A percentile compares a stretch with the other conserved stretches of the same genome.
phyloP scores from a whole-genome alignment of 768 basidiomycete genomes.

The Ramaria rubella region DNA sequence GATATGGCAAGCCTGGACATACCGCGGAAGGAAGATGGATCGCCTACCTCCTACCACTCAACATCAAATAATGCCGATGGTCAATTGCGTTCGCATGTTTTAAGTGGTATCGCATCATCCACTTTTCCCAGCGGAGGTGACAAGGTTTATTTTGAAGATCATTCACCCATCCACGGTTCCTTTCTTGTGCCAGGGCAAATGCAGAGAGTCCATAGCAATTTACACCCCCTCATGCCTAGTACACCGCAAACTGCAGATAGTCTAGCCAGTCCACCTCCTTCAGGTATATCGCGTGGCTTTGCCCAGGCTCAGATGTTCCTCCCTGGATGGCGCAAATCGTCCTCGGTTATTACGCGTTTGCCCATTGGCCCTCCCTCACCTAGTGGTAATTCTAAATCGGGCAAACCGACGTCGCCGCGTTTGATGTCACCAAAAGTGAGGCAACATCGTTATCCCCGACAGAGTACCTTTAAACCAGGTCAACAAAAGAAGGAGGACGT shows the following conservation, averaged over 20 bases:
- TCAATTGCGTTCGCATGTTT: too few relatives aligned
- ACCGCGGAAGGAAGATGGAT: too few relatives aligned
- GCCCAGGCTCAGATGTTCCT: neutral
- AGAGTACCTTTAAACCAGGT: neutral
- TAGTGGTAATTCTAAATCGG: neutral
- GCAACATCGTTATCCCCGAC: slow-evolving; percentile 9
- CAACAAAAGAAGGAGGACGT: neutral
- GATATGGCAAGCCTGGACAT: neutral
- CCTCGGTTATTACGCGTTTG: neutral
- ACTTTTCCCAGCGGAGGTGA: slow-evolving; percentile 7
- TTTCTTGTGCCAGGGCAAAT: neutral
- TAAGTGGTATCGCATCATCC: slow-evolving; percentile 7
- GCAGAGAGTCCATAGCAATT: neutral
- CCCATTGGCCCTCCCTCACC: slow-evolving; percentile 1
- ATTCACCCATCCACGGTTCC: neutral
- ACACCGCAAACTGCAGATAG: slow-evolving; percentile 3
- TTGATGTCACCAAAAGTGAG: neutral
- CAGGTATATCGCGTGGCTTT: neutral
- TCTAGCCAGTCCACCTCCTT: neutral
- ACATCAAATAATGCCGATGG: neutral
- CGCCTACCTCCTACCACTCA: too few relatives aligned
- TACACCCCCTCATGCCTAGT: slow-evolving; percentile 1
- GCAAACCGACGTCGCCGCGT: neutral
- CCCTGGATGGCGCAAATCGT: neutral
- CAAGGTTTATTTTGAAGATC: neutral